Conservation (phyloP, 2,329 filamentous ascomycete genomes). For the Colletotrichum sp. region DNA sequence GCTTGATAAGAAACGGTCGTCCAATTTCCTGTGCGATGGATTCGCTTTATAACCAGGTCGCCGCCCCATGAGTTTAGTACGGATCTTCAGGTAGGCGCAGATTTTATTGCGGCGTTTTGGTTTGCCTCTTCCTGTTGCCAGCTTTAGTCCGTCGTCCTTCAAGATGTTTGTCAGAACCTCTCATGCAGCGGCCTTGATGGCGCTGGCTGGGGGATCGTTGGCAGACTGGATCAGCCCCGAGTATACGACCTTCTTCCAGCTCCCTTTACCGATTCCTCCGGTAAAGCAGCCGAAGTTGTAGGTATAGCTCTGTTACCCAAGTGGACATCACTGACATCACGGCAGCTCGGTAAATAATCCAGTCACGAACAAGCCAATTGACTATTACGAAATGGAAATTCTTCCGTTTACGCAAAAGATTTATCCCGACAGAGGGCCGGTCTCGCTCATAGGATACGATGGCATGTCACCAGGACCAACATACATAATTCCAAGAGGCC, state of each 20-base stretch:
- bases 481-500: conserved; percentile 51
- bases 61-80: neutral
- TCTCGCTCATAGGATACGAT: conserved; percentile 53
- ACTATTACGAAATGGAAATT: neutral
- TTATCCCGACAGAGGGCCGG: conserved; percentile 37
- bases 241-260: neutral
- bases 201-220: neutral
- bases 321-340: conserved; percentile 7
- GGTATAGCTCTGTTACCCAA: neutral
- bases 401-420: conserved; percentile 26
- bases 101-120: neutral
- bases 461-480: conserved; percentile 60
- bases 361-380: neutral
- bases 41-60: neutral
- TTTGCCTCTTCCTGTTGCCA: neutral
- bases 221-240: neutral
- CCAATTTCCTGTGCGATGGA: neutral
- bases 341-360: neutral
- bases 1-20: neutral
- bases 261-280: neutral
- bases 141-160: neutral
- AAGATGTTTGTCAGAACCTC: neutral
- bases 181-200: neutral
- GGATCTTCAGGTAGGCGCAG: neutral
- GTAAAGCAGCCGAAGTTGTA: neutral